Conservation (phyloP, 331 rosid species). For the Malus hybrid region DNA sequence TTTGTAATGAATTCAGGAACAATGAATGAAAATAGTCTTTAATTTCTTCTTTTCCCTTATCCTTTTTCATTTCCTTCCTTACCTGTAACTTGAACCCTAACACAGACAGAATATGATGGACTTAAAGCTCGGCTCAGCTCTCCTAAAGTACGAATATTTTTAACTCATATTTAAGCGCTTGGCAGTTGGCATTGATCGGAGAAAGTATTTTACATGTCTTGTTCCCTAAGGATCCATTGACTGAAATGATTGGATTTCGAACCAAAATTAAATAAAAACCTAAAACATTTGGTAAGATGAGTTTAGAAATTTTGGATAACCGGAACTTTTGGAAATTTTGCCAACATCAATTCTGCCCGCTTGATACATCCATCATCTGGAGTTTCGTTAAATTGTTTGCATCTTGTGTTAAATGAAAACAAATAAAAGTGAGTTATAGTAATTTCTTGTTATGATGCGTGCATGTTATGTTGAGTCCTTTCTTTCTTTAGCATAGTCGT, state of each 20-base stretch:
- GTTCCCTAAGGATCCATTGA: neutral
- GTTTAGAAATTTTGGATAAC: neutral
- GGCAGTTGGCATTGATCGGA: neutral
- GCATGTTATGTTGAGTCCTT: neutral
- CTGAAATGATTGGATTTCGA: neutral
- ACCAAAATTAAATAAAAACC: neutral
- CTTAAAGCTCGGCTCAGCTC: conserved; percentile 71
- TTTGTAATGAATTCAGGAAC: too few species aligned
- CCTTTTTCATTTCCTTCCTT: too few species aligned
- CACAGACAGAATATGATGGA: conserved; percentile 69
- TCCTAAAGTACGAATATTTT: conserved; percentile 45
- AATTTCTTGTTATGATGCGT: neutral
- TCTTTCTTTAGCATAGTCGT: neutral
- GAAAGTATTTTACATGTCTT: neutral
- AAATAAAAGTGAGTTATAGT: neutral
- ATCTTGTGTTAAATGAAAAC: neutral
- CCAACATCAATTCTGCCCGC: neutral
- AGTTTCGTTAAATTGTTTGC: neutral
- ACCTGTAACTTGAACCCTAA: too few species aligned
- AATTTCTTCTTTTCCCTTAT: too few species aligned
- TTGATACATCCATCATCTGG: neutral
- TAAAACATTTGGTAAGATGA: neutral
- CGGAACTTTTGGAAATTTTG: neutral
- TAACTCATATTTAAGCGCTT: neutral
- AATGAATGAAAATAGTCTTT: too few species aligned